A percentile compares a stretch with the other conserved stretches of the same genome.
Evolutionary conservation across 2,329 filamentous ascomycete species (phyloP).

Genomic region (Aspergillus sp.): DNA sequence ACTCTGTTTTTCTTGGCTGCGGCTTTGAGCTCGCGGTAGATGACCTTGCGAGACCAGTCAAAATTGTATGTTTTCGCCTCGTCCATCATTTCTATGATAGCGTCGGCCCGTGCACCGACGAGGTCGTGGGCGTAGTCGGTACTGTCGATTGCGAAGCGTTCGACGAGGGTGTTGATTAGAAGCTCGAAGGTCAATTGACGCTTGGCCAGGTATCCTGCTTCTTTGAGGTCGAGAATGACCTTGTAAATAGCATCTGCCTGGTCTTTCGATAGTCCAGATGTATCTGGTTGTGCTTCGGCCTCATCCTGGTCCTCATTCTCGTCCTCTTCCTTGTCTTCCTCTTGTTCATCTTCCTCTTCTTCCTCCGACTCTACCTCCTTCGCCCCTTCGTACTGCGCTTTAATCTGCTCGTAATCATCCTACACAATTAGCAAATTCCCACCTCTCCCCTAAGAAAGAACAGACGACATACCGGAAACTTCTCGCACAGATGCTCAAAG

Average conservation of each 20-base stretch:
- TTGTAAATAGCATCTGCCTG: slow-evolving; percentile 43
- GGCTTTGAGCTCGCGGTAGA: slow-evolving; percentile 45
- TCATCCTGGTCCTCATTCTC: slow-evolving; percentile 19
- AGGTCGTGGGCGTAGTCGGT: slow-evolving; percentile 41
- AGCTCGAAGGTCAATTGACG: slow-evolving; percentile 43
- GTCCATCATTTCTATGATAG: slow-evolving; percentile 40
- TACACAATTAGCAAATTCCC: slow-evolving; percentile 13
- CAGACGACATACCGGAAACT: slow-evolving; percentile 42
- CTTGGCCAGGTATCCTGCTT: slow-evolving; percentile 44
- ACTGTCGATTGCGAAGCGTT: slow-evolving; percentile 37
- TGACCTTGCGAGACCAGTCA: slow-evolving; percentile 45
- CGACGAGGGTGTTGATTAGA: slow-evolving; percentile 33
- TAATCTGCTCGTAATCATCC: slow-evolving; percentile 38
- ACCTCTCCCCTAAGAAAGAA: neutral
- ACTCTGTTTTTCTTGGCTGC: slow-evolving; percentile 30
- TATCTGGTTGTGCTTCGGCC: slow-evolving; percentile 24
- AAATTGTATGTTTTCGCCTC: slow-evolving; percentile 38
- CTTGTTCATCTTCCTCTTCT: slow-evolving; percentile 8
- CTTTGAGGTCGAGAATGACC: slow-evolving; percentile 41
- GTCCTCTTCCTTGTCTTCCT: slow-evolving; percentile 10
- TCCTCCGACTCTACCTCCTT: slow-evolving; percentile 21
- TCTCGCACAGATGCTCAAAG: slow-evolving; percentile 47
- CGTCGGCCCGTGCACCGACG: slow-evolving; percentile 35
- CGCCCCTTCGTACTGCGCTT: slow-evolving; percentile 27
- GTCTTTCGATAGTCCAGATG: slow-evolving; percentile 30